Base-by-base conservation (phyloP, 371 early-diverging fungal species). In the Mortierella sp. region DNA sequence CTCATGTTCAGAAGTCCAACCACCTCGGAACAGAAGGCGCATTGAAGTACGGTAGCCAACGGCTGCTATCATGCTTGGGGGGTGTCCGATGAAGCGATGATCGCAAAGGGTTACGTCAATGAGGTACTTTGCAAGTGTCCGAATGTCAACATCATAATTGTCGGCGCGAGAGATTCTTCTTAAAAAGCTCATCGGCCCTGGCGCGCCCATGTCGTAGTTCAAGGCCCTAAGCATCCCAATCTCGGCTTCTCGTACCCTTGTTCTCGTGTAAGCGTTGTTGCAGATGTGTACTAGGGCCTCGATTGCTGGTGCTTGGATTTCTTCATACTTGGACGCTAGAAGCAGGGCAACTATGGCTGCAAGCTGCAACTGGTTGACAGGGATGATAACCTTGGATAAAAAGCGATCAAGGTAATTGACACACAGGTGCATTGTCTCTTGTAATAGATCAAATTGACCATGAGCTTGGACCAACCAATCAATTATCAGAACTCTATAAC, bases 261-360 rank as follows among this genome's bases (percentile, higher is more conserved):
- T 88, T 22, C 86, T 87, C 9, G 87, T 83, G 83, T 90, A 93
- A 50, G 74, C 88, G 55, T 86, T 84, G 58, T 90, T 92, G 1
- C 88, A 86, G 69, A 93, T 78, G 70, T 84, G 89, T n/a, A 87
- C 82, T 61, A 95, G 88, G 65, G 90, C 87, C 21, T 86, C 73
- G 57, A 96, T 76, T n/a, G 89, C 84, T 9, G 94, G 96, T 2
- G 91, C 85, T 38, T 89, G 83, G 53, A 94, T 92, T 83, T 98
- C 98, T 83, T 97, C 97, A 83, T 93, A 96, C 83, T 98, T 98
- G 74, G 92, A 87, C 1, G 98, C 95, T 36, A 97, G 88, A 45
- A 97, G 87, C 65, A 96, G 80, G 5, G 94, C 92, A 1, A 94
- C 90, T 33, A 95, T 87, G 0, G 97, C 98, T 19, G 95, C 96